Evolutionary conservation across 352 stramenopile genomes (phyloP).

Genomic region (Salisapilia sapeloensis): DNA sequence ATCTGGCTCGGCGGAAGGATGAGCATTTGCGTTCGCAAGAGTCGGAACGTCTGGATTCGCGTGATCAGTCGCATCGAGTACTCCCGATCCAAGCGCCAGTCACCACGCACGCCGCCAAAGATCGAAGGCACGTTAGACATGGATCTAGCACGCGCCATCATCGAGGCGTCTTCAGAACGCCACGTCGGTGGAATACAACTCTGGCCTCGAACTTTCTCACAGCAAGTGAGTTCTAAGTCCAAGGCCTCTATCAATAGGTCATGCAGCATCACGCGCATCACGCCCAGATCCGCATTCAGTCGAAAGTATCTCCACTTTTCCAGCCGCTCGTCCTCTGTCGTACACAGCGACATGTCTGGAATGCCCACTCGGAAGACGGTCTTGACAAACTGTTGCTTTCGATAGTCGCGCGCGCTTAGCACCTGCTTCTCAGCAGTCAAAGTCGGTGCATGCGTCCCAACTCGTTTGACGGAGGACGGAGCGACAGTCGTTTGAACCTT

Average conservation of each 20-base stretch:
- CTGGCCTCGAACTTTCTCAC: not conserved
- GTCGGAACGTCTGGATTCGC: slow-evolving; percentile 65
- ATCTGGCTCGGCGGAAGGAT: slow-evolving; percentile 38
- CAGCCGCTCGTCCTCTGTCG: slow-evolving; percentile 16
- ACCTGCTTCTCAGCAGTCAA: not conserved
- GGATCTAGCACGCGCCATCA: not conserved
- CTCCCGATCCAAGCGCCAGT: slow-evolving; percentile 35
- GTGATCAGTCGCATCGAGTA: slow-evolving; percentile 47
- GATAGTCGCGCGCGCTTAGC: not conserved
- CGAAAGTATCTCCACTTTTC: slow-evolving; percentile 78
- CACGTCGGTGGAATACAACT: too few species aligned
- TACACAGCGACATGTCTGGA: slow-evolving; percentile 43
- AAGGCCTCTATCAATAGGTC: slow-evolving; percentile 32
- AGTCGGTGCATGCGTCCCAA: not conserved
- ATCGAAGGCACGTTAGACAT: slow-evolving; percentile 23
- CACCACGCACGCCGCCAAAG: slow-evolving; percentile 36
- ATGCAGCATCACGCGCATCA: slow-evolving; percentile 17
- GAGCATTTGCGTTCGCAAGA: slow-evolving; percentile 55
- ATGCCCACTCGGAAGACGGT: slow-evolving; percentile 64
- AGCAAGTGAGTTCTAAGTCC: slow-evolving; percentile 42
- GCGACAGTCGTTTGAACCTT: not conserved
- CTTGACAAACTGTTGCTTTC: slow-evolving; percentile 40
- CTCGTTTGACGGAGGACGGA: not conserved
- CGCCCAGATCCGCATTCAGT: slow-evolving; percentile 21
- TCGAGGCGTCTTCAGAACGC: not conserved